Conservation (phyloP, 331 rosid species). For the Rosa hybrid region DNA sequence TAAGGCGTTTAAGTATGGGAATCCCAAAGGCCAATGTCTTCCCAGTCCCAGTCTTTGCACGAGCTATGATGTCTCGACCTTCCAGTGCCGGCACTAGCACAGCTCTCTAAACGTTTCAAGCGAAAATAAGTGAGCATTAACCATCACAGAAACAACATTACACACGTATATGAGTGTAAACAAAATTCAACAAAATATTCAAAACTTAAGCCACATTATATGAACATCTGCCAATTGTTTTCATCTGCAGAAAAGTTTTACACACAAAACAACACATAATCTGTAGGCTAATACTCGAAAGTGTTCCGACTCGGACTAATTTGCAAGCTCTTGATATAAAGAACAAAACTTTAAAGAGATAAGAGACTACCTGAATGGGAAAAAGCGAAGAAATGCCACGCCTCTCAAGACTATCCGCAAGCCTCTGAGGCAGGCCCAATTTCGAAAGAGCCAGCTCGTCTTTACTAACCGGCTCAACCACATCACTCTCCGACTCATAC, state of each 20-base stretch:
- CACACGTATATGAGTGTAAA: background rate
- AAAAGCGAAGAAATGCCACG: conserved; percentile 88
- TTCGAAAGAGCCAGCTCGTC: conserved; percentile 80
- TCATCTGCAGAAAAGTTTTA: too few species aligned
- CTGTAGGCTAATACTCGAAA: background rate
- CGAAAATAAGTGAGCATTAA: background rate
- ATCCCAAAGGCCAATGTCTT: conserved; percentile 95
- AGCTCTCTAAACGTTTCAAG: conserved; percentile 64
- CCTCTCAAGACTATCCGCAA: conserved; percentile 54
- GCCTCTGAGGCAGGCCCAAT: conserved; percentile 64
- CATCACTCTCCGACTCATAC: conserved; percentile 37
- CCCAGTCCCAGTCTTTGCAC: conserved; percentile 98
- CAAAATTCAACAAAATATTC: background rate
- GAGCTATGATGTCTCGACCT: conserved; percentile 92
- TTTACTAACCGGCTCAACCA: background rate
- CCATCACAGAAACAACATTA: background rate
- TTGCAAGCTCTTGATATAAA: background rate
- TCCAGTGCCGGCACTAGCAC: conserved; percentile 85
- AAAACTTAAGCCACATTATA: background rate
- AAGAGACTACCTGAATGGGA: conserved; percentile 74
- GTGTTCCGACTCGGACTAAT: background rate
- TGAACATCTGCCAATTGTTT: too few species aligned
- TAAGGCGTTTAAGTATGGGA: conserved; percentile 71
- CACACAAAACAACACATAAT: background rate
- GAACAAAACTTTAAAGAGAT: background rate